These are phyloP conservation scores for Coemansia sp. DNA, from an alignment of 192 early-diverging fungal genomes.

Conservation along the genomic window DNA sequence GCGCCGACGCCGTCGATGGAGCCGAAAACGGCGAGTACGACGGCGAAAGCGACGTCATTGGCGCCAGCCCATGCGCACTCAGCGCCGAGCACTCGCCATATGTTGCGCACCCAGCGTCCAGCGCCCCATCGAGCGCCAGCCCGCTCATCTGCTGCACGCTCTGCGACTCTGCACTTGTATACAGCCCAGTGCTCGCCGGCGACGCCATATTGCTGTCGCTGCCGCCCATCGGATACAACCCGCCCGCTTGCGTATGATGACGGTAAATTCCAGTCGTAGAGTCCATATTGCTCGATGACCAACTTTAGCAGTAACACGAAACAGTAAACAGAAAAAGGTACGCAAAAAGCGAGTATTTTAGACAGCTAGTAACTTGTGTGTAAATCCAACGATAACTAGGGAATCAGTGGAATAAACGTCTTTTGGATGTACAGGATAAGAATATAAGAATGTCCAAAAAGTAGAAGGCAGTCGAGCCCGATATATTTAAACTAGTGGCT, in stretches of 20 bases:
- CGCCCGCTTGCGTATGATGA: slow-evolving; percentile 13
- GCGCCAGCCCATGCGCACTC: slow-evolving; percentile 9
- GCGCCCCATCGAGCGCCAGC: slow-evolving; percentile 7
- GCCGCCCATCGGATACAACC: slow-evolving; percentile 36
- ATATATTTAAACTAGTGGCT: slow-evolving; percentile 9
- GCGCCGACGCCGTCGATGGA: slow-evolving; percentile 8
- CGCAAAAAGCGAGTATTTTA: no score
- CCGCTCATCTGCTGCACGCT: slow-evolving; percentile 9
- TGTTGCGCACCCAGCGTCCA: background rate
- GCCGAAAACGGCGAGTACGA: slow-evolving; percentile 37
- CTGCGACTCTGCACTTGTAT: background rate
- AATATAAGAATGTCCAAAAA: background rate
- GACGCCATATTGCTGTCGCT: slow-evolving; percentile 5
- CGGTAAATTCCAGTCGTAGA: slow-evolving; percentile 34
- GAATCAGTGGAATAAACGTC: background rate
- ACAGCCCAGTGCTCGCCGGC: background rate
- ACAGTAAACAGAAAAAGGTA: background rate
- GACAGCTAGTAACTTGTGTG: background rate
- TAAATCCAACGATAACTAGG: background rate
- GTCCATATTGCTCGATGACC: slow-evolving; percentile 15
- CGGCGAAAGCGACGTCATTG: slow-evolving; percentile 14
- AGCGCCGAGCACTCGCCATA: slow-evolving; percentile 7
- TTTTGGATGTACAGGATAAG: background rate
- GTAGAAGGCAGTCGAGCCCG: background rate
- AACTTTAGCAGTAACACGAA: background rate